These are phyloP conservation scores for Jatropha podagrica DNA, from an alignment of 441 rosid genomes.

Conservation along the genomic window DNA sequence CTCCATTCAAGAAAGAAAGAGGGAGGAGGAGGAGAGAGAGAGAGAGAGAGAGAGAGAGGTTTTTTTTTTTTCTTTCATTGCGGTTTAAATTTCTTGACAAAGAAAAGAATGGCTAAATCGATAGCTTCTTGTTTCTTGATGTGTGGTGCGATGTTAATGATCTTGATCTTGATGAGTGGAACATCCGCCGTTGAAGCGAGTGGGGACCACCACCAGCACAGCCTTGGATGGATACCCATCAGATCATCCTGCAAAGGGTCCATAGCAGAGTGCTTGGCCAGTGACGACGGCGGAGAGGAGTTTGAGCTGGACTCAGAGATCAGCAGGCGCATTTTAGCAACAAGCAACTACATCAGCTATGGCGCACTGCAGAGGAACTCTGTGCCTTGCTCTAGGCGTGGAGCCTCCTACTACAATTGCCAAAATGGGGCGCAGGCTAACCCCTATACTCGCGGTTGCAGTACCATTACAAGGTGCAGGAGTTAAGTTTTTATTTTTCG, in stretches of 20 bases:
- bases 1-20: conserved; percentile 2
- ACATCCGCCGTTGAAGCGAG: conserved; percentile 41
- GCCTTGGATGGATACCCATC: conserved; percentile 47
- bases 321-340: conserved; percentile 74
- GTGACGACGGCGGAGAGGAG: conserved; percentile 41
- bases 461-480: conserved; percentile 84
- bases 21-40: no score
- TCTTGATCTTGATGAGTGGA: conserved; percentile 29
- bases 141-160: conserved; percentile 23
- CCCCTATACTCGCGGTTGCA: conserved; percentile 92
- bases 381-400: conserved; percentile 94
- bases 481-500: conserved; percentile 33
- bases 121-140: conserved; percentile 37
- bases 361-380: conserved; percentile 83
- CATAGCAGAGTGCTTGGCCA: conserved; percentile 54
- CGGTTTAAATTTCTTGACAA: not conserved
- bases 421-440: conserved; percentile 73
- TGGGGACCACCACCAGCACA: conserved; percentile 36
- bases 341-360: conserved; percentile 74
- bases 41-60: no score
- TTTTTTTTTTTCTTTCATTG: no score
- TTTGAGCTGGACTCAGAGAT: conserved; percentile 76
- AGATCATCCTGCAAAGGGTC: conserved; percentile 57
- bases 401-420: conserved; percentile 95
- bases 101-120: conserved; percentile 32